These are phyloP conservation scores for Bruguiera parviflora DNA, from an alignment of 345 rosid species.

Conservation along the genomic window DNA sequence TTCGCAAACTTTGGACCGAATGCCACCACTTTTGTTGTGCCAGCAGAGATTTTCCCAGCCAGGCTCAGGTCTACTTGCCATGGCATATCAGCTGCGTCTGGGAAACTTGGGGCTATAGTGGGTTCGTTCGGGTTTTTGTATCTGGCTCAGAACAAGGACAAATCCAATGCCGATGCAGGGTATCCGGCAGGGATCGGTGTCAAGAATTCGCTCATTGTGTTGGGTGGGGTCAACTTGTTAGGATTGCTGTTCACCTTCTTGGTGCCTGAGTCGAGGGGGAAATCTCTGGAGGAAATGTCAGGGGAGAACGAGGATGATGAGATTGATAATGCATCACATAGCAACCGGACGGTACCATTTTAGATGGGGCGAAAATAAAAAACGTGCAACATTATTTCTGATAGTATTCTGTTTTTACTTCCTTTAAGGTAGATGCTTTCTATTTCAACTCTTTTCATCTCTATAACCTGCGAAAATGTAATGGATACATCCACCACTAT, in stretches of 20 bases:
- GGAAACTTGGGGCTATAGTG: slow-evolving; percentile 84
- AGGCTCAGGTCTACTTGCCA: slow-evolving; percentile 87
- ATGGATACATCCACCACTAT: too few species aligned
- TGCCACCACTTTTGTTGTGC: slow-evolving; percentile 80
- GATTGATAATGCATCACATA: slow-evolving; percentile 8
- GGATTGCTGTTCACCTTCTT: slow-evolving; percentile 70
- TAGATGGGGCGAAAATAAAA: not conserved
- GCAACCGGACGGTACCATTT: slow-evolving; percentile 24
- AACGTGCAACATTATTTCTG: not conserved
- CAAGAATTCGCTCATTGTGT: slow-evolving; percentile 58
- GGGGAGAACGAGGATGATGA: slow-evolving; percentile 53
- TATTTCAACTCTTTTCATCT: too few species aligned
- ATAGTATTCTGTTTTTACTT: not conserved
- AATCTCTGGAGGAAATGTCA: slow-evolving; percentile 77
- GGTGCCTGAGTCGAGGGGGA: slow-evolving; percentile 88
- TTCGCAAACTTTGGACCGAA: slow-evolving; percentile 90
- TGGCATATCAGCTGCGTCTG: slow-evolving; percentile 82
- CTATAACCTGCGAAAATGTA: too few species aligned
- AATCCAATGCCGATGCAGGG: slow-evolving; percentile 75
- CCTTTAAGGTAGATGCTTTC: too few species aligned
- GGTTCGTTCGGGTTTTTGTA: slow-evolving; percentile 85
- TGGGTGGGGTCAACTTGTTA: slow-evolving; percentile 58
- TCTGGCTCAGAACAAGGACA: slow-evolving; percentile 66
- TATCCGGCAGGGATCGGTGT: slow-evolving; percentile 88
- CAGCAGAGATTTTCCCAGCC: slow-evolving; percentile 89